These are phyloP conservation scores for Wickerhamiella domercqiae DNA, from an alignment of 805 yeast genomes.

Conservation along the genomic window DNA sequence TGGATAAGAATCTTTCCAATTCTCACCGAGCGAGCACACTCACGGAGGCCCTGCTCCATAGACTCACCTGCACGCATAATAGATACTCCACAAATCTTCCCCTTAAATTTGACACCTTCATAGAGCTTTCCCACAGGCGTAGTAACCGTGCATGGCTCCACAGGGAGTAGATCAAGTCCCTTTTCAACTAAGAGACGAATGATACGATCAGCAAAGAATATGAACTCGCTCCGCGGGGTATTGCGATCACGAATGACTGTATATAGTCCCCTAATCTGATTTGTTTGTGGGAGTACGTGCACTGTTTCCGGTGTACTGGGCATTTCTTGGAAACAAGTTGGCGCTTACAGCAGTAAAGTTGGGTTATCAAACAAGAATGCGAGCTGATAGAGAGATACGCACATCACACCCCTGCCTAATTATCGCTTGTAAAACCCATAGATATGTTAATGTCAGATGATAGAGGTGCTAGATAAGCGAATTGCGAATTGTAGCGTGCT, in stretches of 20 bases:
- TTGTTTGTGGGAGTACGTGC: slow-evolving; percentile 59
- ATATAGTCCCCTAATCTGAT: slow-evolving; percentile 75
- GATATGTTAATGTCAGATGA: too few species aligned
- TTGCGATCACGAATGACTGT: slow-evolving; percentile 73
- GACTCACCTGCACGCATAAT: slow-evolving; percentile 98
- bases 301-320: not conserved
- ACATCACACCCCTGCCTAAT: too few species aligned
- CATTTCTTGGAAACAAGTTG: too few species aligned
- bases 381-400: too few species aligned
- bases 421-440: too few species aligned
- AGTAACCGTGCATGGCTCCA: slow-evolving; percentile 45
- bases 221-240: slow-evolving; percentile 82
- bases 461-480: too few species aligned
- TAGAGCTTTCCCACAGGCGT: slow-evolving; percentile 65
- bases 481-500: too few species aligned
- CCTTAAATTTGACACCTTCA: slow-evolving; percentile 67
- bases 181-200: slow-evolving; percentile 88
- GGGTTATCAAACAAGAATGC: too few species aligned
- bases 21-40: slow-evolving; percentile 90
- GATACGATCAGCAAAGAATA: slow-evolving; percentile 88
- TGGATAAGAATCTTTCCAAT: slow-evolving; percentile 94
- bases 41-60: slow-evolving; percentile 97
- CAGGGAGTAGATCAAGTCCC: slow-evolving; percentile 88
- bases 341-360: too few species aligned
- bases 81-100: slow-evolving; percentile 95